Evolutionary conservation across 1,139 yeast species (phyloP).

Genomic region (Eremothecium cymbalariae): DNA sequence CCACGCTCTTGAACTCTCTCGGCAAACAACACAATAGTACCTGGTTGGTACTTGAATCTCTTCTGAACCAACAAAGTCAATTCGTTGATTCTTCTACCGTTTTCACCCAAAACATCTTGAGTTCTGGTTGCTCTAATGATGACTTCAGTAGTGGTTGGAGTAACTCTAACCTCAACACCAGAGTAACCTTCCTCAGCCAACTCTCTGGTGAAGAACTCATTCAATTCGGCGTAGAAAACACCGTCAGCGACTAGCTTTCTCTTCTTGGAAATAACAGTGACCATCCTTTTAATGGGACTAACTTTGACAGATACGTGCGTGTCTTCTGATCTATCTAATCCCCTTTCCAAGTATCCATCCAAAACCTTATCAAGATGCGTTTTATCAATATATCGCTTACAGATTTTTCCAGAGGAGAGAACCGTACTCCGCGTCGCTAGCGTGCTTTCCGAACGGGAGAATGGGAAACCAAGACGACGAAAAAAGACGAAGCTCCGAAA

Average conservation of each 20-base stretch:
- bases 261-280: slow-evolving; percentile 68
- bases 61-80: slow-evolving; percentile 95
- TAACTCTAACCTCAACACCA: slow-evolving; percentile 99
- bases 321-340: no score
- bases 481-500: no score
- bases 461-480: no score
- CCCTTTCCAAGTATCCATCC: no score
- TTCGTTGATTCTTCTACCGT: slow-evolving; percentile 99
- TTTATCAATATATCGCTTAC: no score
- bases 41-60: slow-evolving; percentile 96
- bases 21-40: slow-evolving; percentile 91
- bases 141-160: slow-evolving; percentile 96
- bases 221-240: slow-evolving; percentile 99
- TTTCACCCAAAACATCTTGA: slow-evolving; percentile 98
- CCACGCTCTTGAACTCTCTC: slow-evolving; percentile 99
- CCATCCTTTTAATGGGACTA: no score
- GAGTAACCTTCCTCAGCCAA: slow-evolving; percentile 99
- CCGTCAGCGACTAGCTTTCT: slow-evolving; percentile 98
- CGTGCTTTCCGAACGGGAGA: no score
- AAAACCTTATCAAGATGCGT: no score
- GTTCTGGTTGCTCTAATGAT: slow-evolving; percentile 99
- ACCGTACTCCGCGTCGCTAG: no score
- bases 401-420: no score
- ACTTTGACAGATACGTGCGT: no score
- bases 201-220: slow-evolving; percentile 99